phyloP scores from a whole-genome alignment of 495 filamentous ascomycete species.

The Penicilliopsis zonata region DNA sequence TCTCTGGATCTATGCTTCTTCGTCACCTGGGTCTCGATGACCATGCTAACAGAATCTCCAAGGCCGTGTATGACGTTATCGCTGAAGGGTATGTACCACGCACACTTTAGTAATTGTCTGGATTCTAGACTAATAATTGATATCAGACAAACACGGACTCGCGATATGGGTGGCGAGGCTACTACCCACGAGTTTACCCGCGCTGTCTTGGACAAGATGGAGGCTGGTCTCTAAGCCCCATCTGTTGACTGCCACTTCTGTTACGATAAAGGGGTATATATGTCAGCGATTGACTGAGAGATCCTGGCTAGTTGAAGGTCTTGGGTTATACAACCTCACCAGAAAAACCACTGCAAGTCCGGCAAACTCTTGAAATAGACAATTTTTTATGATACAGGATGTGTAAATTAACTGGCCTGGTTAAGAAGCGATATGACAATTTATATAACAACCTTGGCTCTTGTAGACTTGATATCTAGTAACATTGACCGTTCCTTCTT shows the following conservation, averaged over 20 bases:
- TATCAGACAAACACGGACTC: slow-evolving; percentile 74
- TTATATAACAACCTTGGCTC: too few relatives aligned
- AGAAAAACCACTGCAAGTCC: too few relatives aligned
- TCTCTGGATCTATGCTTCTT: slow-evolving; percentile 92
- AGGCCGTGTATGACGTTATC: slow-evolving; percentile 94
- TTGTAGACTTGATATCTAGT: too few relatives aligned
- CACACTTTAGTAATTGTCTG: background rate
- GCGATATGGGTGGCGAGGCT: slow-evolving; percentile 85
- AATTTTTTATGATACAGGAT: too few relatives aligned
- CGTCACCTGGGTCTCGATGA: slow-evolving; percentile 93
- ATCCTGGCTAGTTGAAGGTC: slow-evolving; percentile 5
- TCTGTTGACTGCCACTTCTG: slow-evolving; percentile 10
- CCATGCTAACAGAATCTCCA: slow-evolving; percentile 95
- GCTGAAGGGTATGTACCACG: slow-evolving; percentile 63
- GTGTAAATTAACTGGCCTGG: too few relatives aligned
- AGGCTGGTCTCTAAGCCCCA: slow-evolving; percentile 39
- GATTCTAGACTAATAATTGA: slow-evolving; percentile 11
- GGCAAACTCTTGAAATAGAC: too few relatives aligned
- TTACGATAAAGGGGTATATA: slow-evolving; percentile 10
- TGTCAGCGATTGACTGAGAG: too few relatives aligned
- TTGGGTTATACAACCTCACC: too few relatives aligned
- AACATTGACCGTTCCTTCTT: too few relatives aligned
- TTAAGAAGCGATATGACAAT: too few relatives aligned
- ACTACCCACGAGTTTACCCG: slow-evolving; percentile 92
- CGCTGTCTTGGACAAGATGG: slow-evolving; percentile 90